A percentile compares a stretch with the other conserved stretches of the same genome.
These are phyloP conservation scores for Casuarina equisetifolia DNA, from an alignment of 306 rosid genomes.

Conservation along the genomic window DNA sequence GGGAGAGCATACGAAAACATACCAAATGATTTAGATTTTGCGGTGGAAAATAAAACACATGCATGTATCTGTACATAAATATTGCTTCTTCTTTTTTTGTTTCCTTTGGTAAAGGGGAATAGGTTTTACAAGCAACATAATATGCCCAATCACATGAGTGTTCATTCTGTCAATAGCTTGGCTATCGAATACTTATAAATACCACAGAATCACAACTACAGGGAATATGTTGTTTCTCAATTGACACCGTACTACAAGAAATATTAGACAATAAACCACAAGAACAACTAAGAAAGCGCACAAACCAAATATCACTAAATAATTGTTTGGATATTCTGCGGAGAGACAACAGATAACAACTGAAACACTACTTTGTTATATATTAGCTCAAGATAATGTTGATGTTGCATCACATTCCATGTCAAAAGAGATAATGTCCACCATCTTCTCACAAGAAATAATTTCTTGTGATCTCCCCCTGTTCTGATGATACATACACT, in stretches of 20 bases:
- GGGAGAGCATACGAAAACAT: background rate
- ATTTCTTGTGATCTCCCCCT: background rate
- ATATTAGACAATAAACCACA: background rate
- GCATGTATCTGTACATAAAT: background rate
- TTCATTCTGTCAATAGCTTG: background rate
- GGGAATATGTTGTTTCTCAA: background rate
- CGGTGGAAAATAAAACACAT: background rate
- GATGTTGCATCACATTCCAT: no score
- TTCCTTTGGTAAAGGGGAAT: background rate
- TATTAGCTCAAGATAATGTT: no score
- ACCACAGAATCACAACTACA: background rate
- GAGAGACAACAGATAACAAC: background rate
- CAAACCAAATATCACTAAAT: background rate
- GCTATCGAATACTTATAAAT: background rate
- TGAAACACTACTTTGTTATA: background rate
- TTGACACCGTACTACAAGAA: background rate
- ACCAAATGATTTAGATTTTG: slow-evolving; percentile 1
- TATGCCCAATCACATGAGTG: background rate
- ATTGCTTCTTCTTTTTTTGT: background rate
- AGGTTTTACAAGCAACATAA: background rate
- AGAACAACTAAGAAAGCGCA: background rate
- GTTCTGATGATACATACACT: background rate
- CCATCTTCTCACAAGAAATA: background rate
- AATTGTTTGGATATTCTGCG: background rate
- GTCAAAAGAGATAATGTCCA: background rate